Percentiles rank a stretch among this genome's conserved stretches.
phyloP scores from a whole-genome alignment of 2,329 filamentous ascomycete genomes.

The Ophiognomonia clavigignenti-juglandacearum region DNA sequence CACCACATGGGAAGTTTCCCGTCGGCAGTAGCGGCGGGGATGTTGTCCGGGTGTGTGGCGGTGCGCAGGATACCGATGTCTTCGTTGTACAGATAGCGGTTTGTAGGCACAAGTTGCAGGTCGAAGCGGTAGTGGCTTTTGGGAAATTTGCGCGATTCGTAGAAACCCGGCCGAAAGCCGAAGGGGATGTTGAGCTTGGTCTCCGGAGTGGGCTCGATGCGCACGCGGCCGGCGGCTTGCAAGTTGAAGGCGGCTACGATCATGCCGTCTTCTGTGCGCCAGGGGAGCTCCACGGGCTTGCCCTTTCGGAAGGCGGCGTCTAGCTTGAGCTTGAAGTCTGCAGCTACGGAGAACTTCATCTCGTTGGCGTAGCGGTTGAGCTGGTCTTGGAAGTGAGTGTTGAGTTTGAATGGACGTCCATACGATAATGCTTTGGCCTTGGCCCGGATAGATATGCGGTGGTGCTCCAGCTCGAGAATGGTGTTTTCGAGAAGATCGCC shows the following conservation, averaged over 20 bases:
- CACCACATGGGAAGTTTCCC: slow-evolving; percentile 66
- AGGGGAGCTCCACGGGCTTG: slow-evolving; percentile 43
- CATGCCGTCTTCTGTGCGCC: slow-evolving; percentile 57
- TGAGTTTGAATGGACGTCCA: slow-evolving; percentile 59
- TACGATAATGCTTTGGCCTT: slow-evolving; percentile 52
- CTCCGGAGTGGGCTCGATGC: slow-evolving; percentile 42
- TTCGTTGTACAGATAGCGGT: slow-evolving; percentile 44
- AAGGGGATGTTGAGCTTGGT: slow-evolving; percentile 60
- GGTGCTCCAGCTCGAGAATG: slow-evolving; percentile 42
- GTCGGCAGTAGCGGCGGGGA: slow-evolving; percentile 36
- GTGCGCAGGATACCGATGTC: slow-evolving; percentile 17
- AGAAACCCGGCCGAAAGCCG: slow-evolving; percentile 66
- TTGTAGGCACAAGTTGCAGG: slow-evolving; percentile 54
- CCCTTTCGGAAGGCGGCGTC: slow-evolving; percentile 48
- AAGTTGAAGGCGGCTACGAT: slow-evolving; percentile 65
- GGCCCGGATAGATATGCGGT: slow-evolving; percentile 54
- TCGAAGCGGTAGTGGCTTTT: slow-evolving; percentile 62
- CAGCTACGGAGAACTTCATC: slow-evolving; percentile 53
- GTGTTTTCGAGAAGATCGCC: slow-evolving; percentile 42
- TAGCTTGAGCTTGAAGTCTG: slow-evolving; percentile 53
- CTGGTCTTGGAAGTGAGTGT: slow-evolving; percentile 50
- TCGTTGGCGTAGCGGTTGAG: slow-evolving; percentile 53
- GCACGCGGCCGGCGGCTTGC: slow-evolving; percentile 53
- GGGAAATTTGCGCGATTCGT: slow-evolving; percentile 64
- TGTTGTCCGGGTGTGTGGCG: slow-evolving; percentile 25